Conservation (phyloP, 1,284 basidiomycete genomes). For the Cryptococcus hybrid region DNA sequence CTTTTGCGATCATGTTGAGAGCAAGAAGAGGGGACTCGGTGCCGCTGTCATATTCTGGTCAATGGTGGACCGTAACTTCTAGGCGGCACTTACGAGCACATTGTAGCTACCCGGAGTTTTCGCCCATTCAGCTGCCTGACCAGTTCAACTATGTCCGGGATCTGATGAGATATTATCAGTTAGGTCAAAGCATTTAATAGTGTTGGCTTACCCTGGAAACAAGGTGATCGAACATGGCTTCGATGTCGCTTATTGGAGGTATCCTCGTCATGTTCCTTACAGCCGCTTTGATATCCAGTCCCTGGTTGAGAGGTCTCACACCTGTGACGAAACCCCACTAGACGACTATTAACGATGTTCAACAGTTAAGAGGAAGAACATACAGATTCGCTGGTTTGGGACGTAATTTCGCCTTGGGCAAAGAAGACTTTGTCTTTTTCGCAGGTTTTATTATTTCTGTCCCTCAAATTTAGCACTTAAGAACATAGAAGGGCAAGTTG, state of each 20-base stretch:
- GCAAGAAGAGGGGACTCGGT: constrained; percentile 93
- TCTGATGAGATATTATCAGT: constrained; percentile 5
- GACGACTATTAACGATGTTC: constrained; percentile 1
- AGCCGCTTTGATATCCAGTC: constrained; percentile 21
- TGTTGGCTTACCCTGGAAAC: constrained; percentile 25
- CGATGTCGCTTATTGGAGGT: constrained; percentile 79
- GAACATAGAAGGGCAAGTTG: background rate
- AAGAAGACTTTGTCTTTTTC: constrained; percentile 41
- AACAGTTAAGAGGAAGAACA: constrained; percentile 18
- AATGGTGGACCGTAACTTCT: background rate
- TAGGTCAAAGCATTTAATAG: background rate
- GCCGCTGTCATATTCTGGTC: constrained; percentile 57
- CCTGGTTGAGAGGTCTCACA: constrained; percentile 24
- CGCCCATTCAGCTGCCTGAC: constrained; percentile 72
- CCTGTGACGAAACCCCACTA: constrained; percentile 22
- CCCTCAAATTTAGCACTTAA: constrained; percentile 12
- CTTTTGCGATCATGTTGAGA: constrained; percentile 73
- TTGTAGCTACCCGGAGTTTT: constrained; percentile 88
- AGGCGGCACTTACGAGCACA: constrained; percentile 62
- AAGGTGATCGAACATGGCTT: constrained; percentile 82
- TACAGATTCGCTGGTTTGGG: constrained; percentile 32
- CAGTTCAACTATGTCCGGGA: constrained; percentile 52
- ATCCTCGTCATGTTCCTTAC: constrained; percentile 43
- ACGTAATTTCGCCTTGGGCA: constrained; percentile 39
- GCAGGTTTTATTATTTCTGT: constrained; percentile 5